These are phyloP conservation scores for Wickerhamomyces pijperi DNA, from an alignment of 805 yeast species.

Conservation along the genomic window DNA sequence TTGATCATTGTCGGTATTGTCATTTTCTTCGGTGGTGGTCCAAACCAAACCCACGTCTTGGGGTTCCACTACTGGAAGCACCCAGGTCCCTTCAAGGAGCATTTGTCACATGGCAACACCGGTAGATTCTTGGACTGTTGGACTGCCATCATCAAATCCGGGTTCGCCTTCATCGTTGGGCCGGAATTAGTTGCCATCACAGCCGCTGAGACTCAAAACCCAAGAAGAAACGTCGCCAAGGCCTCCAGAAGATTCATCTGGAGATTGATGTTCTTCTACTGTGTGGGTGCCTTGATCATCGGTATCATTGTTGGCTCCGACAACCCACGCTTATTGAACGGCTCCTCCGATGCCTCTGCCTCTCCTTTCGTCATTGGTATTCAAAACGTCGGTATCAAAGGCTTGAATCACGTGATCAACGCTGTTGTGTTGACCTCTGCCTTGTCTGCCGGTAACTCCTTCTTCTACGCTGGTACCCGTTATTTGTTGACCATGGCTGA, in stretches of 20 bases:
- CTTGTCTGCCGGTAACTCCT: conserved; percentile 74
- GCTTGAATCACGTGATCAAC: conserved; percentile 65
- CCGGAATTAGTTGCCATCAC: conserved; percentile 53
- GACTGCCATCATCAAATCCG: conserved; percentile 55
- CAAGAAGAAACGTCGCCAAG: conserved; percentile 49
- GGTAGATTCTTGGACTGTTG: conserved; percentile 57
- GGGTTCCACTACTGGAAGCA: conserved; percentile 61
- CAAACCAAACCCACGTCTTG: conserved; percentile 35
- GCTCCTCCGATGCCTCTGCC: conserved; percentile 50
- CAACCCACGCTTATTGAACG: conserved; percentile 37
- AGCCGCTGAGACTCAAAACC: conserved; percentile 47
- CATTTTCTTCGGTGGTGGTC: conserved; percentile 59
- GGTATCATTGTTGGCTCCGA: conserved; percentile 57
- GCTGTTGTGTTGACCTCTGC: conserved; percentile 71
- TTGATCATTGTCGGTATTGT: conserved; percentile 44
- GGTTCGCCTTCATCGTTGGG: conserved; percentile 53
- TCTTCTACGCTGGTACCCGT: conserved; percentile 68
- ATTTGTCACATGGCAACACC: conserved; percentile 38
- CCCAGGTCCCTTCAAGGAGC: conserved; percentile 45
- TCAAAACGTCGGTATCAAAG: conserved; percentile 50
- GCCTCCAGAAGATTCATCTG: conserved; percentile 44
- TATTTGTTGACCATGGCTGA: conserved; percentile 59
- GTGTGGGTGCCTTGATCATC: conserved; percentile 57
- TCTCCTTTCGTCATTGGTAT: conserved; percentile 84
- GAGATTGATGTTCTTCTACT: conserved; percentile 49